A percentile compares a stretch with the other conserved stretches of the same genome.
These are phyloP conservation scores for Stachybotrys chartarum DNA, from an alignment of 2,329 filamentous ascomycete genomes.

Conservation along the genomic window DNA sequence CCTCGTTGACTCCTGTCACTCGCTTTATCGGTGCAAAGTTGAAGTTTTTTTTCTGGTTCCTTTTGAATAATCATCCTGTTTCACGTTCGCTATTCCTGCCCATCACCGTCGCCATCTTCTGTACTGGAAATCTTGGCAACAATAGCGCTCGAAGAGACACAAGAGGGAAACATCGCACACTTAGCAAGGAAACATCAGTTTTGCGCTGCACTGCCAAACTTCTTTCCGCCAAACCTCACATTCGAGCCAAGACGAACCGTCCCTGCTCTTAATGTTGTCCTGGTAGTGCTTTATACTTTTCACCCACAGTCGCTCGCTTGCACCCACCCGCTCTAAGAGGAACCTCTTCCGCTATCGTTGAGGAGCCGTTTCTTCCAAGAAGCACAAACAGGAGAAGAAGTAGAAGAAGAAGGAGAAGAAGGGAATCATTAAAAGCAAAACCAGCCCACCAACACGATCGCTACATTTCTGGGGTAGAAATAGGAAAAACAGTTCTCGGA, in stretches of 20 bases:
- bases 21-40: conserved; percentile 53
- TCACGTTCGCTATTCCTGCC: conserved; percentile 26
- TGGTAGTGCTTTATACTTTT: conserved; percentile 5
- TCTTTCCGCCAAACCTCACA: neutral
- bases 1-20: conserved; percentile 71
- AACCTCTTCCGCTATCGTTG: neutral
- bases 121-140: neutral
- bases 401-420: conserved; percentile 8
- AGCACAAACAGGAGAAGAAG: conserved; percentile 1
- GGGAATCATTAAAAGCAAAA: conserved; percentile 9
- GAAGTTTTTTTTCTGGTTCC: conserved; percentile 8
- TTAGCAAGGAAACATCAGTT: neutral
- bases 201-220: too few relatives aligned
- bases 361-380: neutral
- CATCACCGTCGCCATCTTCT: neutral
- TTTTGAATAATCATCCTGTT: conserved; percentile 24
- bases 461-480: conserved; percentile 17
- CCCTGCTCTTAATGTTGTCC: conserved; percentile 2
- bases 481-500: conserved; percentile 7
- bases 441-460: conserved; percentile 23
- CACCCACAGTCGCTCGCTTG: neutral
- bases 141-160: neutral
- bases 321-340: neutral
- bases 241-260: neutral
- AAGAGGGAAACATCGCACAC: neutral